Base-by-base conservation (phyloP, 805 yeast genomes). In the Teunomyces atbi region DNA sequence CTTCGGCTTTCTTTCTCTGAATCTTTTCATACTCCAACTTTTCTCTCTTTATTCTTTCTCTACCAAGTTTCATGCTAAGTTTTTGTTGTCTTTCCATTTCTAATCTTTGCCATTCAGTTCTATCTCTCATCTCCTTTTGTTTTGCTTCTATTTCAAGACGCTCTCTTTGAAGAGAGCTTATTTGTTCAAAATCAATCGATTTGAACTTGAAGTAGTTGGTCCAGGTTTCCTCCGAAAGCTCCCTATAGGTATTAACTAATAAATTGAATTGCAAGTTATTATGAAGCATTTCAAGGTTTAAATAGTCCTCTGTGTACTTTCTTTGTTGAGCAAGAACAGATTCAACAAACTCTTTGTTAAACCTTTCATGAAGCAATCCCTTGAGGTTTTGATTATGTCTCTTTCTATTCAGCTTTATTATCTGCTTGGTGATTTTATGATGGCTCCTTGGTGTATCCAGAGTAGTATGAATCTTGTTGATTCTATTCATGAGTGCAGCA, bases 271-370 rank as follows among this genome's bases (percentile, higher is more conserved):
- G 73, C 32, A 66, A 59, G 43, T 65, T 68, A 48, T 69, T 71
- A 49, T 72, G 77, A n/a, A 72, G 53, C 71, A 72, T 69, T 54
- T 72, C 77, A 45, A 72, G 45, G 47, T 72, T 72, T 15, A 57
- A 53, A 46, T 56, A 65, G 50, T 72, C 77, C 50, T 68, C 73
- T 5, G 61, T 61, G 45, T 55, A 57, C 11, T 51, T 48, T 27
- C 70, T 53, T 51, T 70, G 73, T 8, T 56, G 49, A 7, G 57
- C 56, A 5, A 69, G 43, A 3, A 63, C 52, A 11, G 60, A 48
- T 36, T 69, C 69, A 18, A 69, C 65, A 42, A 63, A 60, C 5
- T 59, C 56, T 38, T 62, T 59, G 42, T 60, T 56, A 50, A 61
- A 71, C 41, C 52, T 56, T 6, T 69, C 74, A 46, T 67, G 69